Base-by-base conservation (phyloP, 2,329 filamentous ascomycete species). In the Karstenula rhodostoma region DNA sequence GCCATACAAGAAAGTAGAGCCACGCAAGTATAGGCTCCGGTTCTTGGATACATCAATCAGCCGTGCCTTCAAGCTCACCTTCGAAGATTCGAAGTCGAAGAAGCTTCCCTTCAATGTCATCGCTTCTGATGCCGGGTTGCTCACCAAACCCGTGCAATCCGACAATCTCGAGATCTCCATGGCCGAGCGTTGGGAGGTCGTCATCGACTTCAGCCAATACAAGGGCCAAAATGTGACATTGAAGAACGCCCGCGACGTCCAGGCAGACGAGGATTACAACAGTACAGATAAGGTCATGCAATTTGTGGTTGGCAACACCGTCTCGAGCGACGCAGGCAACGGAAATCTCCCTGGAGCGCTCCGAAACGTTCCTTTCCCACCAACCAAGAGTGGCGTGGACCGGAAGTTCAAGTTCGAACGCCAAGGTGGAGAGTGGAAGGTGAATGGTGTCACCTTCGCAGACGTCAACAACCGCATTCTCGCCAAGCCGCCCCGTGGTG, bases 1-100 rank as follows among this genome's bases (percentile, higher is more conserved):
- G 86, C 86, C 86, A 2, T 87, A 80, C 63, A 65, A 86, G 10
- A 79, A 81, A n/a, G 85, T 87, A 4, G 83, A 88, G 72, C 85
- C 84, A 7, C 81, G 86, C 68, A 88, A 87, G 70, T 88, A 88
- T 68, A 83, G 85, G 37, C 82, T 89, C 65, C 77, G 86, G 13
- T 75, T 87, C 64, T 79, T 86, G 32, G 81, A 87, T 70, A 79
- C 72, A 12, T 67, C 71, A 7, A 68, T 76, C 54, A 72, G 68
- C 57, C 71, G 73, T 47, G 78, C 80, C 19, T 87, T 84, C 64
- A 78, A 81, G 32, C 78, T 87, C 13, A 85, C 82, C 68, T 82
- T 86, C 56, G 71, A 70, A 33, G 76, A 79, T 23, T 70, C 72
- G 25, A 71, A 70, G 4, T 72, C 71, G 47, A 78, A 76, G 42